Conservation (phyloP, 108 stramenopile species). For the Nitzschia sp. region DNA sequence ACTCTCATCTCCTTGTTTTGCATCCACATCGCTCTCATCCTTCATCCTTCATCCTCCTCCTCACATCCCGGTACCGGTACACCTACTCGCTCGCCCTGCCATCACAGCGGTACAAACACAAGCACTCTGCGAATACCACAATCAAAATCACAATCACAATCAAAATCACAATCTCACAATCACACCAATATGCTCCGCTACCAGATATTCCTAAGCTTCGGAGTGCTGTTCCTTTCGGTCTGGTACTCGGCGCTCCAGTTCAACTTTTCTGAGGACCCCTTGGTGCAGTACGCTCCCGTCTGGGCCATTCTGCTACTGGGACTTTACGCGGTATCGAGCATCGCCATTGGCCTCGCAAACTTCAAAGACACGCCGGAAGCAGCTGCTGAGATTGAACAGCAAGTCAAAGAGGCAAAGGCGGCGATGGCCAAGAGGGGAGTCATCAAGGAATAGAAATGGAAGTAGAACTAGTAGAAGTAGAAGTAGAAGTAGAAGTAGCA, state of each 20-base stretch:
- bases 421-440: constrained; percentile 60
- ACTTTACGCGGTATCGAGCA: constrained; percentile 61
- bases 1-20: too few species aligned
- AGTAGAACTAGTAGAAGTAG: too few species aligned
- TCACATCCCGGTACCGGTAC: too few species aligned
- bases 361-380: constrained; percentile 75
- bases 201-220: constrained; percentile 58
- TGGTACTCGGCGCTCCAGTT: constrained; percentile 49
- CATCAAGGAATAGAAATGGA: too few species aligned
- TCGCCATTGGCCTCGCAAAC: constrained; percentile 46
- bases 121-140: too few species aligned
- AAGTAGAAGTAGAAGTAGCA: too few species aligned
- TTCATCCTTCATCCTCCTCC: too few species aligned
- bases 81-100: too few species aligned
- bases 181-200: constrained; percentile 46
- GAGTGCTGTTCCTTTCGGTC: constrained; percentile 43
- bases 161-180: too few species aligned
- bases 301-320: constrained; percentile 58
- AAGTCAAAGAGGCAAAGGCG: constrained; percentile 67
- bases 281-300: constrained; percentile 54
- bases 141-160: too few species aligned
- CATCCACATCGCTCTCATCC: too few species aligned
- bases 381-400: constrained; percentile 50
- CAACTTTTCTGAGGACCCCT: neutral
- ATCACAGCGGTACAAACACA: too few species aligned